Evolutionary conservation across 371 early-diverging fungal species (phyloP).

Genomic region (Actinomortierella wolfii): DNA sequence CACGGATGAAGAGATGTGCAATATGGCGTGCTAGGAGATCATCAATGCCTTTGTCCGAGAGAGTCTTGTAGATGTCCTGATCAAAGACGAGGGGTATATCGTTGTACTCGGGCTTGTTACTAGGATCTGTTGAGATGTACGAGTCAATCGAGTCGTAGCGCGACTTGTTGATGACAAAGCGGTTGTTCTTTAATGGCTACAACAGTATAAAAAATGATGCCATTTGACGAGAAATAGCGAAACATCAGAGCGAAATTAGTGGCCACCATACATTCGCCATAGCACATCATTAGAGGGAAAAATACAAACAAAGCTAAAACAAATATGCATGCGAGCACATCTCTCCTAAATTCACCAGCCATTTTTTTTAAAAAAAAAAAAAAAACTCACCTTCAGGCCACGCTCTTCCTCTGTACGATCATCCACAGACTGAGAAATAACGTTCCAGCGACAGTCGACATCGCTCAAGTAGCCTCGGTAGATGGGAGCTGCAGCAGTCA

Average conservation of each 20-base stretch:
- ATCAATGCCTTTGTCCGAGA: slow-evolving; percentile 83
- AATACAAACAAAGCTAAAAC: neutral
- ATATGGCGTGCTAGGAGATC: slow-evolving; percentile 91
- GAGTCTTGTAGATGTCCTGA: slow-evolving; percentile 71
- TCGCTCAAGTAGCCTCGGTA: slow-evolving; percentile 95
- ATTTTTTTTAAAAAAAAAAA: neutral
- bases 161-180: slow-evolving; percentile 91
- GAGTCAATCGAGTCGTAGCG: slow-evolving; percentile 96
- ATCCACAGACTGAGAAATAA: slow-evolving; percentile 94
- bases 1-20: slow-evolving; percentile 97
- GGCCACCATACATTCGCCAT: neutral
- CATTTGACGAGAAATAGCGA: slow-evolving; percentile 27
- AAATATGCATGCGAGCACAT: slow-evolving; percentile 2
- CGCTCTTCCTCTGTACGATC: slow-evolving; percentile 96
- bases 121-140: slow-evolving; percentile 83
- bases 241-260: neutral
- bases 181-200: slow-evolving; percentile 71
- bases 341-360: neutral
- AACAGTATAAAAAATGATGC: slow-evolving; percentile 31
- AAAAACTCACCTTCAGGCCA: slow-evolving; percentile 67
- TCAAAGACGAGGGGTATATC: slow-evolving; percentile 91
- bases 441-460: slow-evolving; percentile 98
- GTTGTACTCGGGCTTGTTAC: slow-evolving; percentile 91
- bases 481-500: slow-evolving; percentile 95
- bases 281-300: no score